Evolutionary conservation across 768 basidiomycete species (phyloP).

Genomic region (Omphalotus guepiniiformis): DNA sequence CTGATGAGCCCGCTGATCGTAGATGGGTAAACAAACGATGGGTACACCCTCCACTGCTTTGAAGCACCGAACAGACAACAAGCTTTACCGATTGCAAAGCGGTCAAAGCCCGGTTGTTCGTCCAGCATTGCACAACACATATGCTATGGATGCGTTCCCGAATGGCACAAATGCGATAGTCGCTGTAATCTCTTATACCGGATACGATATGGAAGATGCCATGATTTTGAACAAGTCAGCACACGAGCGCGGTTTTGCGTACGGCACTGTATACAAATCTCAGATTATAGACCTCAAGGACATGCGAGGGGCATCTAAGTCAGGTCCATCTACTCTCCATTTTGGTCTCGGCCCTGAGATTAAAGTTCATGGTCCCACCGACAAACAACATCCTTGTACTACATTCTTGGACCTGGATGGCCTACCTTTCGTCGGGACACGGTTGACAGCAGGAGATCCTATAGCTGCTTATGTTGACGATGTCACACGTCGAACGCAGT

Average conservation of each 20-base stretch:
- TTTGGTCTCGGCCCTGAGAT: conserved; percentile 87
- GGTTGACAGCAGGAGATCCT: conserved; percentile 68
- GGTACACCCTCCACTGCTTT: conserved; percentile 94
- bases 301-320: conserved; percentile 59
- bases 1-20: neutral
- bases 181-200: conserved; percentile 99
- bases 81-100: conserved; percentile 92
- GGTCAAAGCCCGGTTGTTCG: conserved; percentile 95
- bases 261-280: conserved; percentile 95
- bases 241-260: conserved; percentile 95
- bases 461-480: conserved; percentile 89
- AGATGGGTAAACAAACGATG: conserved; percentile 99
- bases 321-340: conserved; percentile 66
- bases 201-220: conserved; percentile 99
- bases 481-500: conserved; percentile 72
- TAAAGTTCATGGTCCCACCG: conserved; percentile 35
- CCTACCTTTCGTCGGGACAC: conserved; percentile 71
- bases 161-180: conserved; percentile 98
- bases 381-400: conserved; percentile 36
- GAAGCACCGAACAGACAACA: conserved; percentile 94
- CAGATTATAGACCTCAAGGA: conserved; percentile 89
- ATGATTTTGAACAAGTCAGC: conserved; percentile 99
- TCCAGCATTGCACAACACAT: conserved; percentile 85
- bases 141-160: conserved; percentile 98
- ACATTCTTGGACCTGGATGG: conserved; percentile 78